A percentile compares a stretch with the other conserved stretches of the same genome.
Conservation (phyloP, 176 grass and related monocot genomes). For the Musa schizocarpa region DNA sequence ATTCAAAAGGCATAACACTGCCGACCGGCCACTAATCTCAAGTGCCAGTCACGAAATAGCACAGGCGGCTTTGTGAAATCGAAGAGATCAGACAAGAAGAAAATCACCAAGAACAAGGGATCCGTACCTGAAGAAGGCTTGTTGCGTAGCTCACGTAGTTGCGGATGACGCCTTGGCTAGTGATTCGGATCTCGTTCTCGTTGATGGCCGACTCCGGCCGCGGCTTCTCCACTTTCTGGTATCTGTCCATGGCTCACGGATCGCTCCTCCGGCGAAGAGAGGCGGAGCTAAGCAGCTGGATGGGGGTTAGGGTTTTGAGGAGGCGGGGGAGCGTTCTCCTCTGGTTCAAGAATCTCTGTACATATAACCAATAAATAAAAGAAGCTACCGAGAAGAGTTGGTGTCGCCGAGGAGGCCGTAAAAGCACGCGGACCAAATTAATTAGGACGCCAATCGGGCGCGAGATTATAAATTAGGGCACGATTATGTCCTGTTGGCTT, state of each 20-base stretch:
- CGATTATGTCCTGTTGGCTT: no score
- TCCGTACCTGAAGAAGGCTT: slow-evolving; percentile 28
- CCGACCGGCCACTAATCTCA: no score
- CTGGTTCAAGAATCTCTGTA: no score
- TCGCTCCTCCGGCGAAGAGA: background rate
- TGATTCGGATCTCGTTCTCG: slow-evolving; percentile 96
- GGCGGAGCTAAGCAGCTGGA: background rate
- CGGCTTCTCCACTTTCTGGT: slow-evolving; percentile 80
- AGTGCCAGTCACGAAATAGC: no score
- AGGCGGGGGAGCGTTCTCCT: background rate
- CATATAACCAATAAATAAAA: no score
- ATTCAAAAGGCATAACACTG: no score
- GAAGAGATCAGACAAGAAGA: background rate
- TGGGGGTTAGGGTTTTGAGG: background rate
- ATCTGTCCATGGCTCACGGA: slow-evolving; percentile 59
- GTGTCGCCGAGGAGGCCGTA: no score
- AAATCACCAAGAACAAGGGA: background rate
- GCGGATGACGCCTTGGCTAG: slow-evolving; percentile 29
- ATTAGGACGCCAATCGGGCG: no score
- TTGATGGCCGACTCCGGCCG: slow-evolving; percentile 62
- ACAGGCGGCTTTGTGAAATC: no score
- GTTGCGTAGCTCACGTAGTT: slow-evolving; percentile 40
- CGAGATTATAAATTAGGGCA: no score
- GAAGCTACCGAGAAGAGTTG: no score
- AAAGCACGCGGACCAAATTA: no score